phyloP scores from a whole-genome alignment of 305 asterid species.

The Fraxinus paxiana region DNA sequence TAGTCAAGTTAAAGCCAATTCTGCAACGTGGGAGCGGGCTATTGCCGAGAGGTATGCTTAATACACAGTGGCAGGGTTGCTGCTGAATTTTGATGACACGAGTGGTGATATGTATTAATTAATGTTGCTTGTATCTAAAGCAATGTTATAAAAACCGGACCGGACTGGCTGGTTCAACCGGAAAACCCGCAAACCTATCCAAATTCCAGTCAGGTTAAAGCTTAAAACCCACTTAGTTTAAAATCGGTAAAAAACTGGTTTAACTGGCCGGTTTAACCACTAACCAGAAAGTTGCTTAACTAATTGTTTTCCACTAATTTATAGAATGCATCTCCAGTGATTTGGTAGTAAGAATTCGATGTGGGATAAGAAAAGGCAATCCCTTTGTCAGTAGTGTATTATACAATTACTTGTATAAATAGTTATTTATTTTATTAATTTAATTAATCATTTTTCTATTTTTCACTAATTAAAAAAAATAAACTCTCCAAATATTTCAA shows the following conservation, averaged over 20 bases:
- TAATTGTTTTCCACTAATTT: not conserved
- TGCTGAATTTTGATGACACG: slow-evolving; percentile 15
- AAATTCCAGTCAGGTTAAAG: not conserved
- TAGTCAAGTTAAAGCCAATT: slow-evolving; percentile 71
- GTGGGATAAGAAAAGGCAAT: not conserved
- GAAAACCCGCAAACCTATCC: not conserved
- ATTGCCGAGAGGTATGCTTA: slow-evolving; percentile 87
- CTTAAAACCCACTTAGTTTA: not conserved
- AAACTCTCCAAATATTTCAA: not conserved
- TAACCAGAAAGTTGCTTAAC: too few species aligned
- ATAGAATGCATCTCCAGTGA: not conserved
- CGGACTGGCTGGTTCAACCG: not conserved
- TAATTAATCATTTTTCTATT: not conserved
- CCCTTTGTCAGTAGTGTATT: not conserved
- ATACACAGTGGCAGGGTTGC: slow-evolving; percentile 17
- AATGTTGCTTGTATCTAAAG: not conserved
- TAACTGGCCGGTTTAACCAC: not conserved
- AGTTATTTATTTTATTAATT: not conserved
- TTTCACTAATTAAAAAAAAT: not conserved
- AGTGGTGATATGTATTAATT: slow-evolving; percentile 11
- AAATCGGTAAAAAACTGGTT: not conserved
- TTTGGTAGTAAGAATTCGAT: not conserved
- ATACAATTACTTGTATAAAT: not conserved
- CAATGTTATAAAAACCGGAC: not conserved
- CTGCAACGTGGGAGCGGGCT: slow-evolving; percentile 95